Evolutionary conservation across 176 grass and related monocot genomes (phyloP).

Genomic region (Canna indica): DNA sequence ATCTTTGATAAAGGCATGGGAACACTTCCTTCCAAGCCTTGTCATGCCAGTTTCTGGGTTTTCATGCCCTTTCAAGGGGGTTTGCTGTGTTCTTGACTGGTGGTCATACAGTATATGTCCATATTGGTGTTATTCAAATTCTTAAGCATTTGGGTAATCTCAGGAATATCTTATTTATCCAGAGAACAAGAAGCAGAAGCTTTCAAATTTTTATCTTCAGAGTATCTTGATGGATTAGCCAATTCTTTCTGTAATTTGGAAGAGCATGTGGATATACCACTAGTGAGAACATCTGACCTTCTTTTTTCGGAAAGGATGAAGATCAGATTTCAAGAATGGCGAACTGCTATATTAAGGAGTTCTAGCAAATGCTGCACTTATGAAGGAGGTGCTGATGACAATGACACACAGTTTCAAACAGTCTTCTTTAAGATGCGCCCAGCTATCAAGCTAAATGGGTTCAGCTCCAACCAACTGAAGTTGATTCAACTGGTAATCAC

Average conservation of each 20-base stretch:
- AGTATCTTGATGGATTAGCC: conserved; percentile 25
- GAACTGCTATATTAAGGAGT: conserved; percentile 35
- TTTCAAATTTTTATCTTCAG: conserved; percentile 32
- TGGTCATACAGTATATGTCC: conserved; percentile 10
- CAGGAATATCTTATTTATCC: conserved; percentile 99
- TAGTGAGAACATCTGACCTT: conserved; percentile 50
- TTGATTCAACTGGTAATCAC: conserved; percentile 66
- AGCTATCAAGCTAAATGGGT: conserved; percentile 59
- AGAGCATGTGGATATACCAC: conserved; percentile 28
- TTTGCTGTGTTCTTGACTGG: background rate
- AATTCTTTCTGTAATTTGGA: conserved; percentile 28
- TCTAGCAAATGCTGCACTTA: conserved; percentile 20
- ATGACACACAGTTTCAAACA: conserved; percentile 43
- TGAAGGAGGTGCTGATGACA: conserved; percentile 26
- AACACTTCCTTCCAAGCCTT: background rate
- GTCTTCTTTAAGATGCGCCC: conserved; percentile 82
- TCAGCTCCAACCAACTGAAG: conserved; percentile 62
- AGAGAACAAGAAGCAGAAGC: conserved; percentile 77
- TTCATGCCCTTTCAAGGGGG: background rate
- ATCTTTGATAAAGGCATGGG: conserved; percentile 2
- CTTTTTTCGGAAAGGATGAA: conserved; percentile 77
- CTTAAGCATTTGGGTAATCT: conserved; percentile 78
- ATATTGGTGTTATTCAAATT: conserved; percentile 34
- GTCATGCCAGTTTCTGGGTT: background rate
- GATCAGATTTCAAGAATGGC: conserved; percentile 63